A percentile compares a stretch with the other conserved stretches of the same genome.
phyloP scores from a whole-genome alignment of 768 basidiomycete genomes.

The Mycena maculata region DNA sequence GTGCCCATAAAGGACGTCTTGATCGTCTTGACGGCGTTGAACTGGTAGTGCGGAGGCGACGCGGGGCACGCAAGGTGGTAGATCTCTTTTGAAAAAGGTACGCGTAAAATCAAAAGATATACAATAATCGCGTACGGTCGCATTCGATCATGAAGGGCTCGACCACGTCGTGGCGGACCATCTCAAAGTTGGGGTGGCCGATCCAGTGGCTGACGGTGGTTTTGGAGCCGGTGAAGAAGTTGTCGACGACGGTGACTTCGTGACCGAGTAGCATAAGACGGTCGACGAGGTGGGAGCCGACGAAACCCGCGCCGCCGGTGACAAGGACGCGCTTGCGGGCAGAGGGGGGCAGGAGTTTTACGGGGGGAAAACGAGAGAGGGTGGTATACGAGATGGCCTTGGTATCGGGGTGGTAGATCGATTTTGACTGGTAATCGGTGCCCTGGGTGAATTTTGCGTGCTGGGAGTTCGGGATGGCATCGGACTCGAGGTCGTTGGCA shows the following conservation, averaged over 20 bases:
- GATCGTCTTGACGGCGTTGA: slow-evolving; percentile 97
- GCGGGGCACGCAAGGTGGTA: slow-evolving; percentile 99
- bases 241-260: slow-evolving; percentile 96
- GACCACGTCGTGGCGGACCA: slow-evolving; percentile 97
- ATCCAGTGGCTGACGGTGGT: slow-evolving; percentile 97
- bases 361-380: slow-evolving; percentile 91
- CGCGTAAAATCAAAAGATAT: slow-evolving; percentile 16
- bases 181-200: slow-evolving; percentile 98
- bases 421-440: slow-evolving; percentile 79
- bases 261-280: slow-evolving; percentile 98
- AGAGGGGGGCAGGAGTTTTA: slow-evolving; percentile 83
- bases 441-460: slow-evolving; percentile 68
- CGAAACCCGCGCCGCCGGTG: slow-evolving; percentile 99
- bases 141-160: slow-evolving; percentile 99
- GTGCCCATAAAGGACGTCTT: slow-evolving; percentile 99
- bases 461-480: slow-evolving; percentile 51
- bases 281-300: slow-evolving; percentile 98
- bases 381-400: slow-evolving; percentile 93
- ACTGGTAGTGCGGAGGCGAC: slow-evolving; percentile 97
- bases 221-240: slow-evolving; percentile 98
- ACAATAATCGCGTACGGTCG: slow-evolving; percentile 78
- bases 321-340: slow-evolving; percentile 91
- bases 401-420: slow-evolving; percentile 84
- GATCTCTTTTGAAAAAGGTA: slow-evolving; percentile 70
- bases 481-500: slow-evolving; percentile 46